Evolutionary conservation across 306 rosid species (phyloP).

Genomic region (Dryas octopetala): DNA sequence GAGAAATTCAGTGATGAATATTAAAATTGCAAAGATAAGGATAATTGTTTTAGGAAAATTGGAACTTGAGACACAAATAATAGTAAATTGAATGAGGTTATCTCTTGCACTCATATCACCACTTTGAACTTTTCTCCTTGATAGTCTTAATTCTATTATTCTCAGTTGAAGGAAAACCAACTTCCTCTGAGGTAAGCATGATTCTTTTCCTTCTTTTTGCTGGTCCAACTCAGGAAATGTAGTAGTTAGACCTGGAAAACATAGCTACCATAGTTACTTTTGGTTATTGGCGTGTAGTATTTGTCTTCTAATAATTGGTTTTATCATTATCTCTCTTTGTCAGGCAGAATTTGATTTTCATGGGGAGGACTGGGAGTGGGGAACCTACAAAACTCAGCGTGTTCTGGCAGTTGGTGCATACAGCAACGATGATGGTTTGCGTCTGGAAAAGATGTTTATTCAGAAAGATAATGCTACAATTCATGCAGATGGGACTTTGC

Average conservation of each 20-base stretch:
- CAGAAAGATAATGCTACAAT: slow-evolving; percentile 90
- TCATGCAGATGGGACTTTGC: slow-evolving; percentile 93
- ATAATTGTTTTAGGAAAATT: not conserved
- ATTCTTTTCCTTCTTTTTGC: not conserved
- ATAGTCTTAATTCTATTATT: slow-evolving; percentile 3
- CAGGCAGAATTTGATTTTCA: slow-evolving; percentile 92
- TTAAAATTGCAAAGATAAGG: not conserved
- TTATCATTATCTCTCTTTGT: slow-evolving; percentile 30
- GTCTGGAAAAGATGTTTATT: slow-evolving; percentile 65
- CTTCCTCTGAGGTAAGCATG: not conserved
- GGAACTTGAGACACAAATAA: slow-evolving; percentile 11
- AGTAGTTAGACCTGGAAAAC: not conserved
- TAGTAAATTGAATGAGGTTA: slow-evolving; percentile 1
- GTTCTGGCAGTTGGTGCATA: slow-evolving; percentile 81
- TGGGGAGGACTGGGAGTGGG: slow-evolving; percentile 99
- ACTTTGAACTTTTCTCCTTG: slow-evolving; percentile 1
- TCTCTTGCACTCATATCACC: not conserved
- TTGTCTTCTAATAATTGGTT: slow-evolving; percentile 24
- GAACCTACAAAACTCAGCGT: slow-evolving; percentile 81
- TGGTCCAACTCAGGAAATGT: not conserved
- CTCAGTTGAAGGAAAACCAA: slow-evolving; percentile 10
- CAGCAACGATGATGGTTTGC: slow-evolving; percentile 75
- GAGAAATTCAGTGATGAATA: not conserved
- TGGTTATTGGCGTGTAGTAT: slow-evolving; percentile 24
- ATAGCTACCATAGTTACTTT: not conserved